Evolutionary conservation across 2,329 filamentous ascomycete genomes (phyloP).

Genomic region (Aspergillus sergii): DNA sequence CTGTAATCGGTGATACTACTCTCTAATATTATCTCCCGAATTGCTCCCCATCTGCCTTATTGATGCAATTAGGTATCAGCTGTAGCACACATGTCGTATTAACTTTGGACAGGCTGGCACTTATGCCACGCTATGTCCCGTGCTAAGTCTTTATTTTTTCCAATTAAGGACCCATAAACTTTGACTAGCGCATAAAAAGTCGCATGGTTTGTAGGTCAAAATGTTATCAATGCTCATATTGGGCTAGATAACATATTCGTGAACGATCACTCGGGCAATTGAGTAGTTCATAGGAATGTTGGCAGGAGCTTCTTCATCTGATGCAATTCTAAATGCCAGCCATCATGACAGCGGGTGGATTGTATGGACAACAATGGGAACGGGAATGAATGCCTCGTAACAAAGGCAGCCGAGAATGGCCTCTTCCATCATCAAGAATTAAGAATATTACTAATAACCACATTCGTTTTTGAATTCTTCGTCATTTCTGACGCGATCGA

Average conservation of each 20-base stretch:
- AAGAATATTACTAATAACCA: not conserved
- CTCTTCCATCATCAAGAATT: not conserved
- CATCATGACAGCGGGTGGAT: not conserved
- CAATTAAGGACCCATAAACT: not conserved
- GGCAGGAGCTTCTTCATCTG: not conserved
- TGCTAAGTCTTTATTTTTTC: not conserved
- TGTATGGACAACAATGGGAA: not conserved
- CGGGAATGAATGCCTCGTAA: not conserved
- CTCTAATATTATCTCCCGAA: not conserved
- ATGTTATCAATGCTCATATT: not conserved
- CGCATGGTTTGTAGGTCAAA: not conserved
- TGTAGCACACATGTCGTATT: not conserved
- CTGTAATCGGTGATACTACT: not conserved
- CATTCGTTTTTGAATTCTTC: not conserved
- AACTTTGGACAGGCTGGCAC: not conserved
- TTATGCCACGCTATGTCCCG: not conserved
- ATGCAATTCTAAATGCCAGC: not conserved
- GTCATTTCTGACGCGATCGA: not conserved
- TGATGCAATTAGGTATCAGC: conserved; percentile 1
- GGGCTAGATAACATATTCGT: not conserved
- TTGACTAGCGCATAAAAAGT: not conserved
- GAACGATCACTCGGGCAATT: conserved; percentile 4
- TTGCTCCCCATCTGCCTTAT: not conserved
- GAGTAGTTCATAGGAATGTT: not conserved
- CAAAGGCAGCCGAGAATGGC: not conserved